Base-by-base conservation (phyloP, 1,284 basidiomycete species). In the Ceratobasidium sp. region DNA sequence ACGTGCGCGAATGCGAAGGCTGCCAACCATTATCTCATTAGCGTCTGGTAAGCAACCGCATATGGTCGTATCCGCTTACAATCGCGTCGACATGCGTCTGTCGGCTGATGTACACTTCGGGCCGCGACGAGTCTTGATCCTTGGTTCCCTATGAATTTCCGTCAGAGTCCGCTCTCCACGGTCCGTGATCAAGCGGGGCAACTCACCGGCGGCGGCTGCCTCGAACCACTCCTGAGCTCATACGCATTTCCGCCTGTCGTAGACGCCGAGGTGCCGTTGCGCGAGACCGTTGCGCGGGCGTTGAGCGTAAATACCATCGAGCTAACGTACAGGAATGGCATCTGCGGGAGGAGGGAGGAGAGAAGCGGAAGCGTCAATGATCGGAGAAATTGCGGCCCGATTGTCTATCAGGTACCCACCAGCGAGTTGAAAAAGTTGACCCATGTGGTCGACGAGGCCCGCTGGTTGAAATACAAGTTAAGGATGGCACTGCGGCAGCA, bases 341-440 rank as follows among this genome's bases (percentile, higher is more conserved):
- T 69, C 64, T 68, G 49, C n/a, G 43, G 37, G 48, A 27, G 46
- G n/a, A n/a, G n/a, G n/a, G n/a, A n/a, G n/a, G n/a, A n/a, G n/a
- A 14, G 37, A 22, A 2, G 24, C 34, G 37, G 37, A 27, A 53
- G 22, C 22, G 29, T 53, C 51, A 53, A 16, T 43, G 16, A 41
- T 61, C 24, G 43, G 59, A 39, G n/a, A 41, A 61, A n/a, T n/a
- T n/a, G 43, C 14, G 39, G 22, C 39, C 59, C 34, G 37, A 34
- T 37, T 22, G 37, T 41, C 14, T 6, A 54, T 54, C 8, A 54
- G 48, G 64, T 31, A 53, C 64, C 14, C n/a, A 68, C 64, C 37
- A 69, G 22, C n/a, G 66, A 69, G 53, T 69, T 69, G 66, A 69
- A 69, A 69, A 69, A 58, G 41, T 69, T 69, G 24, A 69, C 66